These are phyloP conservation scores for Pilaira anomala DNA, from an alignment of 192 early-diverging fungal genomes.

Conservation along the genomic window DNA sequence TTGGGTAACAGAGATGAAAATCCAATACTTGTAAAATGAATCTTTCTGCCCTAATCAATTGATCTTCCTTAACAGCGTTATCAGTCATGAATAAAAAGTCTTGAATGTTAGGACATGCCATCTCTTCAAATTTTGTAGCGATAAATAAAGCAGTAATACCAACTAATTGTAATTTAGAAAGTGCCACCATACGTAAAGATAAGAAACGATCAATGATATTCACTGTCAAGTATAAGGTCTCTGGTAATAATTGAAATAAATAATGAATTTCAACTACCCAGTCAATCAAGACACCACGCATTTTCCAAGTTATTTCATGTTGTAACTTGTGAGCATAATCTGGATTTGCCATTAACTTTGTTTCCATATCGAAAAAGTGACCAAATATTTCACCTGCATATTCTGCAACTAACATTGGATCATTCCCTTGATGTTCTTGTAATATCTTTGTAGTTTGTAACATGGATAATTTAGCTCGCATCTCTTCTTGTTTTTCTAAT, in stretches of 20 bases:
- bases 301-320: slow-evolving; percentile 84
- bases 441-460: neutral
- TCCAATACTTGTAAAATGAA: slow-evolving; percentile 85
- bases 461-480: neutral
- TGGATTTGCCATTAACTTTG: slow-evolving; percentile 71
- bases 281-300: slow-evolving; percentile 90
- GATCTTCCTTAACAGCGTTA: slow-evolving; percentile 71
- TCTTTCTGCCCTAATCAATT: slow-evolving; percentile 89
- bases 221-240: slow-evolving; percentile 90
- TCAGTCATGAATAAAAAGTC: slow-evolving; percentile 89
- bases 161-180: slow-evolving; percentile 91
- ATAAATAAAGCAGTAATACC: slow-evolving; percentile 88
- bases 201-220: slow-evolving; percentile 97
- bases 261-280: slow-evolving; percentile 94
- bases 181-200: slow-evolving; percentile 75
- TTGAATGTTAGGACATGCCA: slow-evolving; percentile 73
- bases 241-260: slow-evolving; percentile 88
- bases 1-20: slow-evolving; percentile 86
- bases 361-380: slow-evolving; percentile 77
- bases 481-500: slow-evolving; percentile 9
- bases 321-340: slow-evolving; percentile 77
- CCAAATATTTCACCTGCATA: slow-evolving; percentile 93
- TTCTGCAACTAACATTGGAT: slow-evolving; percentile 92
- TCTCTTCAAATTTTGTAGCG: slow-evolving; percentile 96
- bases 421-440: slow-evolving; percentile 56